Evolutionary conservation across 2,329 filamentous ascomycete species (phyloP).

Genomic region (Sporothrix brunneoviolacea): DNA sequence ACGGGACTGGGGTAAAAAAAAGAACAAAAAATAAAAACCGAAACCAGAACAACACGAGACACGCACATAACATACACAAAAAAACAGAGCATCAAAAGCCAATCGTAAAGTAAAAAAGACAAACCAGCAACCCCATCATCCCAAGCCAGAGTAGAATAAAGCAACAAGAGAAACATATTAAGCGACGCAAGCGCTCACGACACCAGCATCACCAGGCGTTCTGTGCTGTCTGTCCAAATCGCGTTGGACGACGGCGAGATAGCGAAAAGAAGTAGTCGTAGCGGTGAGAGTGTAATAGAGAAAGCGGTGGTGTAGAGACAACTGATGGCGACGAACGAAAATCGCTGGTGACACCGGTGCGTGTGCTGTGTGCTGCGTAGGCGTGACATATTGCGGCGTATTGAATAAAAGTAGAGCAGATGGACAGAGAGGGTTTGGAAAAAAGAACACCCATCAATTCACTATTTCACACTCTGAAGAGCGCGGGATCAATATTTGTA

Average conservation of each 20-base stretch:
- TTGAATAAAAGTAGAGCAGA: conserved; percentile 8
- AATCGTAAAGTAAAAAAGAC: conserved; percentile 3
- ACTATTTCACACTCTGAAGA: conserved; percentile 23
- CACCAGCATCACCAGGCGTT: conserved; percentile 3
- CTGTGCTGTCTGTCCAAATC: background rate
- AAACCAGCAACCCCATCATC: conserved; percentile 6
- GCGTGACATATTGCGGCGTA: background rate
- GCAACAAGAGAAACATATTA: background rate
- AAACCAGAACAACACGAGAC: background rate
- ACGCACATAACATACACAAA: conserved; percentile 4
- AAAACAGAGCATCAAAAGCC: conserved; percentile 3
- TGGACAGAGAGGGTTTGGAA: conserved; percentile 4
- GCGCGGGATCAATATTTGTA: conserved; percentile 26
- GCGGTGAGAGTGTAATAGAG: too few species aligned
- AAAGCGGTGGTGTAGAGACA: too few species aligned
- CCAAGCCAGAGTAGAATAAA: background rate
- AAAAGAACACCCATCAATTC: conserved; percentile 24
- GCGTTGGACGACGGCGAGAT: too few species aligned
- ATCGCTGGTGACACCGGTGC: too few species aligned
- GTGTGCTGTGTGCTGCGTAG: too few species aligned
- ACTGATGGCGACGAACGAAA: too few species aligned
- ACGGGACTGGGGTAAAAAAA: background rate
- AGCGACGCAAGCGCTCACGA: background rate
- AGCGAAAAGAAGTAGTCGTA: too few species aligned
- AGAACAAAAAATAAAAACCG: conserved; percentile 6